A percentile compares a stretch with the other conserved stretches of the same genome.
Evolutionary conservation across 2,329 filamentous ascomycete species (phyloP).

Genomic region (Aspergillus sp.): DNA sequence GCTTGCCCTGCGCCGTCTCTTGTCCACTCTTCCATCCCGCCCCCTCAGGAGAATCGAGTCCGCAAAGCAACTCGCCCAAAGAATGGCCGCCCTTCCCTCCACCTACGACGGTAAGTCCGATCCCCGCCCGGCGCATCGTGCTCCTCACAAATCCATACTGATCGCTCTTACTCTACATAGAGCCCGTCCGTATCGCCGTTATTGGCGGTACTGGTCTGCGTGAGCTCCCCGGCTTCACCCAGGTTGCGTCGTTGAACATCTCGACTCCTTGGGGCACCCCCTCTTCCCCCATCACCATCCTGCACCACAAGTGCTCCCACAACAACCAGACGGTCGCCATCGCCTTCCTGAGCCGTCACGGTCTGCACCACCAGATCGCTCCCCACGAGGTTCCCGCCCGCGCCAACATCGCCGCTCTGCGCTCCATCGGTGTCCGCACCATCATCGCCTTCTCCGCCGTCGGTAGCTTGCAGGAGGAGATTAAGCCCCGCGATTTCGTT

Average conservation of each 20-base stretch:
- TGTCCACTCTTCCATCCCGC: constrained; percentile 22
- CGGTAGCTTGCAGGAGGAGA: constrained; percentile 85
- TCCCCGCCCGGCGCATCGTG: too few relatives aligned
- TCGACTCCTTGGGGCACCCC: constrained; percentile 87
- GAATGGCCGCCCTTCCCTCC: constrained; percentile 58
- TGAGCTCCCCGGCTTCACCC: constrained; percentile 81
- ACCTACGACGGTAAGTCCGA: constrained; percentile 60
- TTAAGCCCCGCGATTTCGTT: constrained; percentile 95
- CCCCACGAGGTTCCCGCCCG: constrained; percentile 93
- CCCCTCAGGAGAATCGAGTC: constrained; percentile 36
- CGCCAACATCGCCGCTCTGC: constrained; percentile 97
- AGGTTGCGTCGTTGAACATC: constrained; percentile 75
- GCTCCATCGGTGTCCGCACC: constrained; percentile 82
- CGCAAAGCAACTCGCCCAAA: constrained; percentile 34
- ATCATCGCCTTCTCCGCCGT: constrained; percentile 96
- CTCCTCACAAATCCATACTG: background rate
- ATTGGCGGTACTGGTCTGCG: constrained; percentile 92
- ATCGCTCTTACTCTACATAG: constrained; percentile 22
- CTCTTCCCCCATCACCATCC: constrained; percentile 76
- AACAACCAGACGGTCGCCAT: constrained; percentile 63
- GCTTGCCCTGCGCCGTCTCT: constrained; percentile 5
- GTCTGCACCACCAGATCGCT: constrained; percentile 80
- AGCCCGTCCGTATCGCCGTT: constrained; percentile 77
- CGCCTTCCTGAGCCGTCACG: constrained; percentile 93
- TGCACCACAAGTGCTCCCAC: constrained; percentile 78